Percentiles rank a stretch among this genome's conserved stretches.
Evolutionary conservation across 1,139 yeast genomes (phyloP).

Genomic region (Saccharomyces hybrid): DNA sequence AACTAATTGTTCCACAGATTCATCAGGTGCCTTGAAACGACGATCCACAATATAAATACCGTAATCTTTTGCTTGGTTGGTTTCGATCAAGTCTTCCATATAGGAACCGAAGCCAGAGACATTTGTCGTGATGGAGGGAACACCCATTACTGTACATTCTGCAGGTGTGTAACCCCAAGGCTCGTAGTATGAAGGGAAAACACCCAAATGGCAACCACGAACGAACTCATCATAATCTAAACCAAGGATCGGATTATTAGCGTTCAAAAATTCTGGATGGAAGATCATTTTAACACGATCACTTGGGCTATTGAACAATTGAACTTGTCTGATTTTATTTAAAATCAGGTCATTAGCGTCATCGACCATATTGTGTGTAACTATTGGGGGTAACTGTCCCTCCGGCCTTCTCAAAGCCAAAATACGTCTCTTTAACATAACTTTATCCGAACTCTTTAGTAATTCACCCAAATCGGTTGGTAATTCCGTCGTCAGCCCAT

Average conservation of each 20-base stretch:
- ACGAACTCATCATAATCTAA: slow-evolving; percentile 94
- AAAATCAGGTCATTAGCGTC: slow-evolving; percentile 84
- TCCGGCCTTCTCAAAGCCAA: slow-evolving; percentile 78
- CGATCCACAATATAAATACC: slow-evolving; percentile 96
- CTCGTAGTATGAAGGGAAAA: slow-evolving; percentile 94
- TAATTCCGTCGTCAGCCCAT: slow-evolving; percentile 41
- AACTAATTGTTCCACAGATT: slow-evolving; percentile 80
- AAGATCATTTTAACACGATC: slow-evolving; percentile 90
- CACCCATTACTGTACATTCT: slow-evolving; percentile 98
- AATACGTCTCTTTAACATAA: slow-evolving; percentile 81
- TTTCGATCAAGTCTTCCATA: slow-evolving; percentile 94
- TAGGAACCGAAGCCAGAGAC: slow-evolving; percentile 94
- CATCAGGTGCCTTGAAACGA: slow-evolving; percentile 86
- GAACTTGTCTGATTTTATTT: slow-evolving; percentile 83
- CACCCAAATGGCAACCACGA: slow-evolving; percentile 94
- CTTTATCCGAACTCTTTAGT: slow-evolving; percentile 80
- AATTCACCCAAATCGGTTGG: slow-evolving; percentile 63
- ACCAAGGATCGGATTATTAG: slow-evolving; percentile 86
- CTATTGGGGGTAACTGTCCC: slow-evolving; percentile 84
- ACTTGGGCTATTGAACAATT: slow-evolving; percentile 76
- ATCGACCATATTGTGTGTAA: slow-evolving; percentile 93
- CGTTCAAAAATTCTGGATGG: slow-evolving; percentile 93
- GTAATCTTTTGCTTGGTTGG: slow-evolving; percentile 66
- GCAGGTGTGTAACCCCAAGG: slow-evolving; percentile 99
- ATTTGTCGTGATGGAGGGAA: slow-evolving; percentile 91